A percentile compares a stretch with the other conserved stretches of the same genome.
phyloP scores from a whole-genome alignment of 345 rosid genomes.

The Isatis tinctoria region DNA sequence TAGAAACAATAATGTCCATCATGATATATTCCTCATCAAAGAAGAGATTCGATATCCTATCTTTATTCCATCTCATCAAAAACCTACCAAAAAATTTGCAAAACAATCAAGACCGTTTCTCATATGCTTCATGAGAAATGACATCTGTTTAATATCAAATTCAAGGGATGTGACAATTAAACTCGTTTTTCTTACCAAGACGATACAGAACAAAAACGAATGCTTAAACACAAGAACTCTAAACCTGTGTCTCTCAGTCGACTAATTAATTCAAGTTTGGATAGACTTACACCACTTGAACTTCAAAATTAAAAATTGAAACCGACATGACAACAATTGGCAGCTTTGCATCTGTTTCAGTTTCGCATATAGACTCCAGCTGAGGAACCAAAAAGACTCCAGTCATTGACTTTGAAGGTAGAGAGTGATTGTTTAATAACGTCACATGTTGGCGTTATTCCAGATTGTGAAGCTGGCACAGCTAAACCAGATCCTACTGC shows the following conservation, averaged over 20 bases:
- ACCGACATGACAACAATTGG: not conserved
- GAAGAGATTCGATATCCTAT: not conserved
- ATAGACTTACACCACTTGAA: not conserved
- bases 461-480: constrained; percentile 54
- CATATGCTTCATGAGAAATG: not conserved
- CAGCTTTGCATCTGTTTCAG: not conserved
- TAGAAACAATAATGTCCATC: not conserved
- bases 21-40: not conserved
- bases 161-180: not conserved
- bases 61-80: not conserved
- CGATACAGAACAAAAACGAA: not conserved
- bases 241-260: not conserved
- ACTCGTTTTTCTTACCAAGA: not conserved
- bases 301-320: not conserved
- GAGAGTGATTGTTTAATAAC: constrained; percentile 64
- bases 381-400: constrained; percentile 63
- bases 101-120: not conserved
- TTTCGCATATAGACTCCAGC: constrained; percentile 1
- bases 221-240: not conserved
- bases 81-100: too few species aligned
- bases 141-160: not conserved
- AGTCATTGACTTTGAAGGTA: constrained; percentile 62
- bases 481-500: constrained; percentile 73
- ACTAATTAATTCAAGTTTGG: not conserved
- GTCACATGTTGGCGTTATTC: constrained; percentile 57